Percentiles rank a stretch among this genome's conserved stretches.
Evolutionary conservation across 139 green algal genomes (phyloP).

Genomic region (Chlorella sp.): DNA sequence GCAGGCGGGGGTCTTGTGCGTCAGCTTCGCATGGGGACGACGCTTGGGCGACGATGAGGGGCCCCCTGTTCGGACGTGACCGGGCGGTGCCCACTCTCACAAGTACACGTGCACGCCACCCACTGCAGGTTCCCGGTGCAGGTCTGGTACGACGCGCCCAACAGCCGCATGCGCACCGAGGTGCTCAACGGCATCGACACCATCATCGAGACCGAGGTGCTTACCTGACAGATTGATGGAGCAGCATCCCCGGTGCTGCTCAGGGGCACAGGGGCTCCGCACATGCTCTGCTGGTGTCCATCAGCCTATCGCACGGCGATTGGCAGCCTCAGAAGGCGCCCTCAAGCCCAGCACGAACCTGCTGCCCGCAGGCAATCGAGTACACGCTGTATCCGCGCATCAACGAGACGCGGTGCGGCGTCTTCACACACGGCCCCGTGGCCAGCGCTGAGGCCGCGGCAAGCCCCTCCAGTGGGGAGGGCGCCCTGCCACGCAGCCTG

Average conservation of each 20-base stretch:
- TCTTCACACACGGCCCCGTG: constrained; percentile 11
- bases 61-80: background rate
- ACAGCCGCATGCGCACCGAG: constrained; percentile 17
- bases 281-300: too few species aligned
- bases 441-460: too few species aligned
- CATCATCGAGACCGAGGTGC: background rate
- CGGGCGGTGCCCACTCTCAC: too few species aligned
- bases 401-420: constrained; percentile 14
- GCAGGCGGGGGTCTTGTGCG: background rate
- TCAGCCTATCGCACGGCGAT: too few species aligned
- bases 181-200: constrained; percentile 18
- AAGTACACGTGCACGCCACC: too few species aligned
- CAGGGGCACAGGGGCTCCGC: too few species aligned
- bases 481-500: too few species aligned
- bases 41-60: background rate
- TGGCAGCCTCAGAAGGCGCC: too few species aligned
- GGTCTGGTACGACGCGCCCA: constrained; percentile 22
- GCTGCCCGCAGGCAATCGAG: constrained; percentile 8
- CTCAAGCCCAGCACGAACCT: too few species aligned
- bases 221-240: too few species aligned
- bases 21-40: background rate
- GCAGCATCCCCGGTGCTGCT: too few species aligned
- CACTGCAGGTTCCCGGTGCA: constrained; percentile 13
- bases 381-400: constrained; percentile 33
- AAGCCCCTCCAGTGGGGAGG: background rate